Evolutionary conservation across 495 filamentous ascomycete genomes (phyloP).

Genomic region (Aspergillus heteromorphus): DNA sequence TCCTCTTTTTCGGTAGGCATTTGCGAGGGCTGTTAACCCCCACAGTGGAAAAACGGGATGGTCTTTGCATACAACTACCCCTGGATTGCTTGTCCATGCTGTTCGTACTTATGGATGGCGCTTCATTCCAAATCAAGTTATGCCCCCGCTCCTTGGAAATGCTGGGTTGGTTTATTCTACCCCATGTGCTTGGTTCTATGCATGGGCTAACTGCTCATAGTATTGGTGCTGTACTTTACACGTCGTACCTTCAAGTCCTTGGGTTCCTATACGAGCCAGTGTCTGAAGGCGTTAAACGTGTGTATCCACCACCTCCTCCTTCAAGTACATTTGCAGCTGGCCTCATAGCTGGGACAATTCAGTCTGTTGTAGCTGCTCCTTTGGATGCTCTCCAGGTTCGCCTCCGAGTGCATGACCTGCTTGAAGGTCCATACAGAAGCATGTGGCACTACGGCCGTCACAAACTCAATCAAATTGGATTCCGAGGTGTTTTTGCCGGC

Average conservation of each 20-base stretch:
- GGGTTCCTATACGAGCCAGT: constrained; percentile 67
- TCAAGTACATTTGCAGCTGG: constrained; percentile 68
- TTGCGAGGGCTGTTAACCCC: constrained; percentile 65
- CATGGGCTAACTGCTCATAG: constrained; percentile 25
- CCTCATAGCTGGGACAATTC: constrained; percentile 68
- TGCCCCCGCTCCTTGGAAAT: constrained; percentile 83
- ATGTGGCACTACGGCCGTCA: constrained; percentile 76
- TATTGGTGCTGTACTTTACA: constrained; percentile 82
- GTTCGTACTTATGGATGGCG: constrained; percentile 76
- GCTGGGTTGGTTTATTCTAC: constrained; percentile 42
- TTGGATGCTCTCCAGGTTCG: constrained; percentile 84
- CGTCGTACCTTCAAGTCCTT: constrained; percentile 77
- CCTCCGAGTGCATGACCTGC: constrained; percentile 64
- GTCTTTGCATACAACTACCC: constrained; percentile 70
- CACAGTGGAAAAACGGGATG: constrained; percentile 50
- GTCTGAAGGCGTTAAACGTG: constrained; percentile 58
- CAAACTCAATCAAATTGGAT: constrained; percentile 73
- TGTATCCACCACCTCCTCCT: constrained; percentile 68
- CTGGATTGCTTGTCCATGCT: constrained; percentile 72
- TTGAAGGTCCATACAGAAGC: constrained; percentile 62
- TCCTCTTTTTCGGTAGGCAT: constrained; percentile 39
- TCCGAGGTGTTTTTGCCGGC: constrained; percentile 76
- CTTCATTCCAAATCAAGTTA: constrained; percentile 81
- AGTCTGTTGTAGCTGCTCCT: constrained; percentile 76
- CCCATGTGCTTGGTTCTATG: neutral